Conservation (phyloP, 2,329 filamentous ascomycete genomes). For the Laburnicola sp. region DNA sequence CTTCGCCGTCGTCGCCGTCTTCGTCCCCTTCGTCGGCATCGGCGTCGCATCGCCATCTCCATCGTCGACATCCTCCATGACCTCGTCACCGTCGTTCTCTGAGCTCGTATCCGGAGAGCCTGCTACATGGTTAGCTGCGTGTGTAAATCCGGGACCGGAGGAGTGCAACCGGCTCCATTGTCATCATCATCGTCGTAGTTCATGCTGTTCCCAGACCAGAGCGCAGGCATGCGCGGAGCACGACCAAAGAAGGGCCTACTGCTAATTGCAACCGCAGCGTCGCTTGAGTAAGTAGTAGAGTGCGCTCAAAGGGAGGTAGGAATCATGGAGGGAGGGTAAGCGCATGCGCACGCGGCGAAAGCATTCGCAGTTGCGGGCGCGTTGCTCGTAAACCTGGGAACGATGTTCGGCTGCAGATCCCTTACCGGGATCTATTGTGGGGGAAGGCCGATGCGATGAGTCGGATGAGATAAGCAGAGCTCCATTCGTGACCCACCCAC, state of each 20-base stretch:
- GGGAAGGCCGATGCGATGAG: not conserved
- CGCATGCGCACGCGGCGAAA: not conserved
- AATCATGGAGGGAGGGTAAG: not conserved
- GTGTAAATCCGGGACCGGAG: not conserved
- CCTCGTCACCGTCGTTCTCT: slow-evolving; percentile 51
- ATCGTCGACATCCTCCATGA: slow-evolving; percentile 50
- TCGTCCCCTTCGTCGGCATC: slow-evolving; percentile 37
- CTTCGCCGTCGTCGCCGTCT: slow-evolving; percentile 47
- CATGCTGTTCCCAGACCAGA: slow-evolving; percentile 29
- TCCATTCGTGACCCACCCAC: no score
- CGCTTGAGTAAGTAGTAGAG: not conserved
- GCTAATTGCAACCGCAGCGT: not conserved
- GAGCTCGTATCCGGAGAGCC: slow-evolving; percentile 45
- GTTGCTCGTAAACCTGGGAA: slow-evolving; percentile 5
- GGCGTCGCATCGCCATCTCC: no score
- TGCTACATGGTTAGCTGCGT: slow-evolving; percentile 24
- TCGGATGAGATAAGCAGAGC: slow-evolving; percentile 5
- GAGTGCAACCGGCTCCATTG: slow-evolving; percentile 42
- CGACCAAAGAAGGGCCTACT: not conserved
- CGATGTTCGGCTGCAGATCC: slow-evolving; percentile 5
- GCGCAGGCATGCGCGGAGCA: slow-evolving; percentile 1
- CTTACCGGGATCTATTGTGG: slow-evolving; percentile 3
- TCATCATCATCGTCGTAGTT: slow-evolving; percentile 54
- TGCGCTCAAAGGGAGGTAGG: not conserved
- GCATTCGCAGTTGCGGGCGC: slow-evolving; percentile 1